A percentile compares a stretch with the other conserved stretches of the same genome.
phyloP scores from a whole-genome alignment of 1,284 basidiomycete genomes.

The Puccinia triticina region DNA sequence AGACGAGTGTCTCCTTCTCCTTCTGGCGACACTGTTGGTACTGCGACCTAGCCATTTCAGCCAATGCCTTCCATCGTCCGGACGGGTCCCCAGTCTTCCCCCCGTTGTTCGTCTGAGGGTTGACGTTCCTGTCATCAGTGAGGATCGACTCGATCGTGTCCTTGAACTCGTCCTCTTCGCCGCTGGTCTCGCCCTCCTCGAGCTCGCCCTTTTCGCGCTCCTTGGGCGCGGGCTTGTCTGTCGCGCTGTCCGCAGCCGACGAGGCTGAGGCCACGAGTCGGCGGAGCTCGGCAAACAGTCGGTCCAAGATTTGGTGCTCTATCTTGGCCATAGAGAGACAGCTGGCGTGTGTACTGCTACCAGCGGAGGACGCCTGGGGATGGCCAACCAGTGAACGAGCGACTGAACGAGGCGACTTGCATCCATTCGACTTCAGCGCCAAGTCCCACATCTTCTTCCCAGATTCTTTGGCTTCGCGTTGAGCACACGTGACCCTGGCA shows the following conservation, averaged over 20 bases:
- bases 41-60: neutral
- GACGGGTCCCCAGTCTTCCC: neutral
- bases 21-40: neutral
- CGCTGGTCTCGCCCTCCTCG: constrained; percentile 14
- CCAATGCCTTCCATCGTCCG: neutral
- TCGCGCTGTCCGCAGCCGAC: too few relatives aligned
- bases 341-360: neutral
- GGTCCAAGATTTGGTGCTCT: constrained; percentile 6
- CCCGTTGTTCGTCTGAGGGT: neutral
- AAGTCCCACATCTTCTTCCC: neutral
- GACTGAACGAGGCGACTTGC: neutral
- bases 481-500: neutral
- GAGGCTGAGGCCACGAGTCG: neutral
- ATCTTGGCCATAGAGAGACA: neutral
- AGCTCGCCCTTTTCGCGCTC: neutral
- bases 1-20: neutral
- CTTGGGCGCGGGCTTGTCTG: neutral
- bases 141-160: neutral
- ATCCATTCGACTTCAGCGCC: neutral
- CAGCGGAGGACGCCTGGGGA: neutral
- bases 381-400: neutral
- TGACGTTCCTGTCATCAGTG: neutral
- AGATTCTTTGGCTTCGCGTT: constrained; percentile 5
- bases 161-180: neutral
- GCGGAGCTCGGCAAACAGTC: neutral